Evolutionary conservation across 345 rosid genomes (phyloP), one percentile per base, ranked within the genome.

Genomic region (Streptanthus diversifolius): DNA sequence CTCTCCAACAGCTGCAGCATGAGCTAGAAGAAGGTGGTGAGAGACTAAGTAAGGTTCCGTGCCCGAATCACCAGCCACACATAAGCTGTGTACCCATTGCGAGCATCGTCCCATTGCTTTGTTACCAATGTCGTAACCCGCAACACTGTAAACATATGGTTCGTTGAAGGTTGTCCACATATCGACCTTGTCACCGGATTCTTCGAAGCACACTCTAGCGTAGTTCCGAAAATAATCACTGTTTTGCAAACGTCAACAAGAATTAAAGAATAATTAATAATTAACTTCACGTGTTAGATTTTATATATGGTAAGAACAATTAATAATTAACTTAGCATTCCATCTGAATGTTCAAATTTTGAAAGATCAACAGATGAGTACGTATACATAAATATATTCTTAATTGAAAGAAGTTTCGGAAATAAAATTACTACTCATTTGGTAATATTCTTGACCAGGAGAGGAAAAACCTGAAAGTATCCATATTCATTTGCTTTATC

Each of bases 111-210:
- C 82, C 8, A 63, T 66, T 5, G 79, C 81, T n/a, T 51, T 43
- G 2, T 21, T 44, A 2, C 81, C 83, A 0, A 0, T 5, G 5
- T 69, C 81, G 21, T 77, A 77, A 8, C 79, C 81, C 3, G 77
- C 21, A 25, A 49, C 63, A 11, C 75, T 69, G 21, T 48, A 72
- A 19, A 45, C 39, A 51, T 18, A 66, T 68, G 87, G 87, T 12
- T 84, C 83, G 22, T 81, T 84, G 37, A 84, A 30, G 2, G 85
- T 82, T 27, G 70, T 71, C 85, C 87, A 82, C 49, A 80, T 71
- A 35, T 67, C 55, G 0, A 84, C 85, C 39, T 72, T 65, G 22
- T 82, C 83, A 3, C 87, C 85, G 51, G 80, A 82, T 5, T 77
- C 69, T 25, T 75, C 12, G 36, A 84, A 84, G 10, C 87, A 84